Conservation (phyloP, 2,329 filamentous ascomycete species). For the Acrocalymma vagum region DNA sequence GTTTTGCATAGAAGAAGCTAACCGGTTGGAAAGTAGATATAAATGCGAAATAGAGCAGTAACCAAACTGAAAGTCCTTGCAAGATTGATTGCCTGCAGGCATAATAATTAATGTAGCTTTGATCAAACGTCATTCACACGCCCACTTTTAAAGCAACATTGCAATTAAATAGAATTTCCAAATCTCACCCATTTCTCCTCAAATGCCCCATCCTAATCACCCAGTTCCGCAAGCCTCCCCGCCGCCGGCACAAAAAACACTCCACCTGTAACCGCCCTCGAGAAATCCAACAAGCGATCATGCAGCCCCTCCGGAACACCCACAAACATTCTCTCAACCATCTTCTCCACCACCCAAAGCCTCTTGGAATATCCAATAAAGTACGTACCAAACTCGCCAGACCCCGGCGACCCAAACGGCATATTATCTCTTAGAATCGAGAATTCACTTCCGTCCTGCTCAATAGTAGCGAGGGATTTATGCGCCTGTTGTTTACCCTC, state of each 20-base stretch:
- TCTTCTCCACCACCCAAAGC: conserved; percentile 66
- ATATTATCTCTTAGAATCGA: conserved; percentile 67
- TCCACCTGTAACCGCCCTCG: conserved; percentile 60
- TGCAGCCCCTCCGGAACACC: conserved; percentile 63
- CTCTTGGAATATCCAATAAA: conserved; percentile 34
- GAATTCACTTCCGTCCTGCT: conserved; percentile 59
- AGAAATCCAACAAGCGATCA: conserved; percentile 65
- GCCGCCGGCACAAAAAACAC: conserved; percentile 63
- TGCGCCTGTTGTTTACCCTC: conserved; percentile 47
- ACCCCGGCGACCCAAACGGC: conserved; percentile 65
- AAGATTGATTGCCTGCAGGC: too few species aligned
- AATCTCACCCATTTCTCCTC: too few species aligned
- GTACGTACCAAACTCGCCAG: conserved; percentile 65
- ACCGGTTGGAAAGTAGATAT: too few species aligned
- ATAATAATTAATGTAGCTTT: too few species aligned
- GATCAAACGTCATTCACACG: too few species aligned
- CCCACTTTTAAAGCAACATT: too few species aligned
- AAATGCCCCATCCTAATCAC: too few species aligned
- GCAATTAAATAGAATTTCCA: too few species aligned
- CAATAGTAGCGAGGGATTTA: conserved; percentile 64
- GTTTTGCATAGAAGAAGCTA: too few species aligned
- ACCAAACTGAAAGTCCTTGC: too few species aligned
- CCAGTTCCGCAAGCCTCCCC: conserved; percentile 43
- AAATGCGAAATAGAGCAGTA: too few species aligned
- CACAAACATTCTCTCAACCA: conserved; percentile 67